Evolutionary conservation across 2,329 filamentous ascomycete species (phyloP).

Genomic region (Cladobotryum protrusum): DNA sequence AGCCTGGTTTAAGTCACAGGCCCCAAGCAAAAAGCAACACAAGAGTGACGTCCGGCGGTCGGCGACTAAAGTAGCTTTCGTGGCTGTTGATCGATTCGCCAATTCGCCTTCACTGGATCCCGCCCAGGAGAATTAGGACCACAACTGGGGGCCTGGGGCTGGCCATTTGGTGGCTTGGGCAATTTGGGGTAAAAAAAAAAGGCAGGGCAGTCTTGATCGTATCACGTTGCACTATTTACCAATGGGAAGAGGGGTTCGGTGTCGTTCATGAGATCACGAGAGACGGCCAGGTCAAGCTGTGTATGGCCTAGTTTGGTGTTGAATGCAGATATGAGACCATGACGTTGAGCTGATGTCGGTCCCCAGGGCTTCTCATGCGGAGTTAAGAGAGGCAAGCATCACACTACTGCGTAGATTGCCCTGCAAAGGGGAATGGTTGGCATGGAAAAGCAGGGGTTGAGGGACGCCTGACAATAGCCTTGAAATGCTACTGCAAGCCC

Average conservation of each 20-base stretch:
- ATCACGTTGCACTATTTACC: slow-evolving; percentile 2
- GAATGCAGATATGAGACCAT: slow-evolving; percentile 14
- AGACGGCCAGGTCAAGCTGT: neutral
- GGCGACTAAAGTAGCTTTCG: neutral
- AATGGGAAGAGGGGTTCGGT: slow-evolving; percentile 1
- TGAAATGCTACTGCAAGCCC: too few relatives aligned
- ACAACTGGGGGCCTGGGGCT: neutral
- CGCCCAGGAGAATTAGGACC: too few relatives aligned
- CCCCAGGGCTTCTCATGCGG: too few relatives aligned
- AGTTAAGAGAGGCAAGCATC: too few relatives aligned
- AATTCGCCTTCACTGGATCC: neutral
- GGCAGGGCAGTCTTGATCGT: neutral
- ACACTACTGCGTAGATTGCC: too few relatives aligned
- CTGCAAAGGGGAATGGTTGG: too few relatives aligned
- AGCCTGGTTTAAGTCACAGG: too few relatives aligned
- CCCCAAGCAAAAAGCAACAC: neutral
- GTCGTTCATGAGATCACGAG: slow-evolving; percentile 8
- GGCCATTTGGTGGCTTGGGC: neutral
- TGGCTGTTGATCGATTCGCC: slow-evolving; percentile 3
- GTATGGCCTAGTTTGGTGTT: slow-evolving; percentile 1
- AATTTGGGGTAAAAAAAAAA: too few relatives aligned
- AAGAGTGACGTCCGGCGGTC: slow-evolving; percentile 11
- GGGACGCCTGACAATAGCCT: too few relatives aligned
- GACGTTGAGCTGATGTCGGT: slow-evolving; percentile 23
- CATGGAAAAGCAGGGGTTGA: too few relatives aligned